Conservation (phyloP, 2,329 filamentous ascomycete genomes). For the Fusarium sp. region DNA sequence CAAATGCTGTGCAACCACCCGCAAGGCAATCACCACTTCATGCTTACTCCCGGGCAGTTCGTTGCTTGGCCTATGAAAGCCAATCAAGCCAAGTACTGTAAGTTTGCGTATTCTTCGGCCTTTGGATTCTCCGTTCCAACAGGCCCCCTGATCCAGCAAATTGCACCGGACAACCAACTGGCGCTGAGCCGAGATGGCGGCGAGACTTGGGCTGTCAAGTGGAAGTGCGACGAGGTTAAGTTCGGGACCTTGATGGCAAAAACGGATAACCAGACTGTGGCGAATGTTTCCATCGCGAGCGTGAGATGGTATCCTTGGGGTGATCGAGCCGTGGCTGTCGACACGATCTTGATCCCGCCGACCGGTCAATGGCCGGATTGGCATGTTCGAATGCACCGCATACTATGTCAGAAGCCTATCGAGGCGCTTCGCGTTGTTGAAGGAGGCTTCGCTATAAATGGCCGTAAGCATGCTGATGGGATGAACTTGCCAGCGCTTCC, state of each 20-base stretch:
- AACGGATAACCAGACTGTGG: neutral
- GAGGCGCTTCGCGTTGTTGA: slow-evolving; percentile 19
- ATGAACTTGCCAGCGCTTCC: neutral
- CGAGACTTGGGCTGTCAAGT: slow-evolving; percentile 44
- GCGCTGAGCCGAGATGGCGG: slow-evolving; percentile 43
- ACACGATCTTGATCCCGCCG: slow-evolving; percentile 43
- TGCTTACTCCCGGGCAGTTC: slow-evolving; percentile 52
- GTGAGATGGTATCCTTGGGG: slow-evolving; percentile 41
- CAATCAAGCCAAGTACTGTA: slow-evolving; percentile 55
- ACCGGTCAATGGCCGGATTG: slow-evolving; percentile 46
- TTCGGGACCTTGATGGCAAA: neutral
- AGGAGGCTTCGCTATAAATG: slow-evolving; percentile 32
- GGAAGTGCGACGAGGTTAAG: slow-evolving; percentile 33
- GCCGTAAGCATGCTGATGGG: slow-evolving; percentile 1
- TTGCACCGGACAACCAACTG: slow-evolving; percentile 46
- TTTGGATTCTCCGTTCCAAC: slow-evolving; percentile 56
- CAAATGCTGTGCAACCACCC: slow-evolving; percentile 55
- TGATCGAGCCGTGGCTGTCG: slow-evolving; percentile 37
- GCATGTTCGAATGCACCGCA: slow-evolving; percentile 42
- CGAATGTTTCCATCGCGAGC: neutral
- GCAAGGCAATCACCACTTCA: slow-evolving; percentile 50
- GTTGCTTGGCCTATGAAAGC: slow-evolving; percentile 50
- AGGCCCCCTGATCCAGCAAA: slow-evolving; percentile 46
- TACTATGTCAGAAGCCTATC: neutral
- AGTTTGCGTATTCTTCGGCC: slow-evolving; percentile 58